Evolutionary conservation across 345 rosid genomes (phyloP), one percentile per base, ranked within the genome.

Genomic region (Aegle marmelos): DNA sequence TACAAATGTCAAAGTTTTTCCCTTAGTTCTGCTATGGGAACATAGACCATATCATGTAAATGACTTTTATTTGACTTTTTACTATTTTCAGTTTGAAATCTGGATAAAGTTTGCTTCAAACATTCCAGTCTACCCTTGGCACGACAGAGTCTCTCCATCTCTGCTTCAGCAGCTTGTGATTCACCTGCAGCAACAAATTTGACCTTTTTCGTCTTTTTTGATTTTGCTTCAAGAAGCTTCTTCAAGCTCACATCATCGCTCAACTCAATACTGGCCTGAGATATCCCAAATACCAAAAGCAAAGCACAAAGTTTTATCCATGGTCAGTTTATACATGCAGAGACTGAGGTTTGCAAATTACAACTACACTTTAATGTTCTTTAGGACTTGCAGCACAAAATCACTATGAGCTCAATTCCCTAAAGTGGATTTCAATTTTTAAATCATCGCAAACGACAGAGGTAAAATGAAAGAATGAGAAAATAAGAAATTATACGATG

Each of bases 1-100:
- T 34, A 53, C 41, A 63, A 36, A 27, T 73, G 63, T 86, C 83
- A 87, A 54, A 21, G 57, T 70, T 87, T 90, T 81, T 92, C 98
- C 82, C 74, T 88, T 77, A 94, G 74, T 82, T 87, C 90, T 54
- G 94, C 97, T 72, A 82, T 68, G 9, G 98, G 99, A 72, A 96
- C 88, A 87, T 86, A 94, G 62, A 90, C 74, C 72, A 92, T 85
- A 50, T 92, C 87, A 65, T 73, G 84, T 22, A 68, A 16, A 39
- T 73, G 62, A 58, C 63, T 66, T 79, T 68, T 78, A 25, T 76
- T 81, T 5, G 83, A 81, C 81, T 79, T 91, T 77, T 86, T 90
- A 39, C 74, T 60, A 82, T 85, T 89, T 73, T 73, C 77, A 53
- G 65, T 80, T 68, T 76, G 84, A 76, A 81, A 76, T 72, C 77